phyloP scores from a whole-genome alignment of 1,284 basidiomycete species.

The Acaromyces ingoldii region DNA sequence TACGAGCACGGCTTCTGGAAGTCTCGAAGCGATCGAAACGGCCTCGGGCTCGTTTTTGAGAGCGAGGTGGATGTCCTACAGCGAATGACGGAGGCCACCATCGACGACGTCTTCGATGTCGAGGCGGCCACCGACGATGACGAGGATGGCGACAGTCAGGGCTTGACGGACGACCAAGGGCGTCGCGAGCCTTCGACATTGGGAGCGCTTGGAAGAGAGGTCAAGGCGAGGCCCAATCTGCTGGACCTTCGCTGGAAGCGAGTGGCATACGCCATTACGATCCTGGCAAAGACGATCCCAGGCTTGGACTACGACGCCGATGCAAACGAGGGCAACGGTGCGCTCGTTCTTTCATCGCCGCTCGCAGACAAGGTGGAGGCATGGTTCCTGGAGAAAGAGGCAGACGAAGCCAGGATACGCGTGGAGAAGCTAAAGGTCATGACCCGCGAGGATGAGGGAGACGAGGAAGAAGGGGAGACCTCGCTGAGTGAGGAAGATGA shows the following conservation, averaged over 20 bases:
- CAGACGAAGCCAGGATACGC: constrained; percentile 58
- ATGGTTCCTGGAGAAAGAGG: too few species aligned
- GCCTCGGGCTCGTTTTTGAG: constrained; percentile 41
- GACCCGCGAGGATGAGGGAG: constrained; percentile 29
- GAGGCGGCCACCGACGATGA: constrained; percentile 21
- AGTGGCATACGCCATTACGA: constrained; percentile 66
- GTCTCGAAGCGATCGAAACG: constrained; percentile 1
- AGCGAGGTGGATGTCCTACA: constrained; percentile 45
- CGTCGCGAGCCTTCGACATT: too few species aligned
- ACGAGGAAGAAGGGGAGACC: constrained; percentile 10
- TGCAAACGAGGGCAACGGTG: constrained; percentile 5
- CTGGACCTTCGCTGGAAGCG: constrained; percentile 63
- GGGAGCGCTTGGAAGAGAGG: too few species aligned
- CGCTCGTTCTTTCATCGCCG: constrained; percentile 59
- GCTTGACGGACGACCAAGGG: constrained; percentile 47
- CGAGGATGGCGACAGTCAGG: constrained; percentile 51
- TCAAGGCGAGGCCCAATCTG: constrained; percentile 67
- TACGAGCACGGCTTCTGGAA: constrained; percentile 89
- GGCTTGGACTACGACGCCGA: constrained; percentile 65
- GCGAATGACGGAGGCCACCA: background rate
- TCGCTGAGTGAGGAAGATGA: constrained; percentile 14
- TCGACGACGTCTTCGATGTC: background rate
- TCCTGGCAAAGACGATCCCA: constrained; percentile 66
- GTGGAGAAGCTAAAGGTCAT: constrained; percentile 56
- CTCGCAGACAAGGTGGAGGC: constrained; percentile 65